Evolutionary conservation across 805 yeast species (phyloP).

Genomic region (Yamadazyma sp.): DNA sequence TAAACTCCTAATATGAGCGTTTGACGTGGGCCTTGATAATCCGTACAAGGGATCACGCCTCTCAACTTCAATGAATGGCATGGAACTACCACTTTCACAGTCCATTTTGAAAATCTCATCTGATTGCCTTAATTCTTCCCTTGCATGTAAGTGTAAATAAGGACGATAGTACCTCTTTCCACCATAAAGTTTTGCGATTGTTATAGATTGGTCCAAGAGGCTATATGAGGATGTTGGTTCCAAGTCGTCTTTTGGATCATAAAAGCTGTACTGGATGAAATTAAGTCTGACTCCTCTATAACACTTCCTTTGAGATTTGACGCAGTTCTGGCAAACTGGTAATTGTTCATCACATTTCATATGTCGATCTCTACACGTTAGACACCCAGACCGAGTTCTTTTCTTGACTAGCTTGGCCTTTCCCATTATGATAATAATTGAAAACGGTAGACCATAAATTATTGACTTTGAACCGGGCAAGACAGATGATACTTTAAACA

Average conservation of each 20-base stretch:
- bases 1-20: neutral
- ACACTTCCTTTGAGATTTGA: slow-evolving; percentile 49
- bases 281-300: slow-evolving; percentile 47
- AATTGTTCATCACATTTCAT: slow-evolving; percentile 66
- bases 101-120: slow-evolving; percentile 30
- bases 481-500: too few relatives aligned
- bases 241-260: slow-evolving; percentile 26
- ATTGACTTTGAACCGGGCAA: neutral
- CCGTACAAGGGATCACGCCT: neutral
- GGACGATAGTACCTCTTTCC: slow-evolving; percentile 33
- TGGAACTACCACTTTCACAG: slow-evolving; percentile 9
- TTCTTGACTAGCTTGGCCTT: slow-evolving; percentile 21
- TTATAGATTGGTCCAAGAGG: slow-evolving; percentile 44
- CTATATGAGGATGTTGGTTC: slow-evolving; percentile 11
- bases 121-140: slow-evolving; percentile 32
- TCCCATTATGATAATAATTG: neutral
- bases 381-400: slow-evolving; percentile 52
- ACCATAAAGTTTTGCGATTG: slow-evolving; percentile 41
- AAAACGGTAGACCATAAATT: neutral
- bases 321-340: slow-evolving; percentile 60
- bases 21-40: neutral
- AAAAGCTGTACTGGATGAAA: slow-evolving; percentile 42
- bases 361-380: slow-evolving; percentile 64
- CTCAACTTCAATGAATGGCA: slow-evolving; percentile 1
- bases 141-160: slow-evolving; percentile 31